Evolutionary conservation across 805 yeast genomes (phyloP).

Genomic region (Kodamaea nitidulidarum): DNA sequence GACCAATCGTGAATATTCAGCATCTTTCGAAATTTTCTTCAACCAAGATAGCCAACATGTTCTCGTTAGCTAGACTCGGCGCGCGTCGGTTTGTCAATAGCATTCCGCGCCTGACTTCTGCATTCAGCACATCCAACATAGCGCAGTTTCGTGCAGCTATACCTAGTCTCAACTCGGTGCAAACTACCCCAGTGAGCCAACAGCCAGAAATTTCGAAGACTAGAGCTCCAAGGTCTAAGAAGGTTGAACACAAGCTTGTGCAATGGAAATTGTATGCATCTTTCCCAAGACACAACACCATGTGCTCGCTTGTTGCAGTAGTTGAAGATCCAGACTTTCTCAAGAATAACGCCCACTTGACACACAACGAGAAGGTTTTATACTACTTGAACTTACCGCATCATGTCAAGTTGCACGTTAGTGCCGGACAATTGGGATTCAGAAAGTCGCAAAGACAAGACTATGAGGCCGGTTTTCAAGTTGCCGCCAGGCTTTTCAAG

Average conservation of each 20-base stretch:
- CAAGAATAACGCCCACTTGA: slow-evolving; percentile 49
- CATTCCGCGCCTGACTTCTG: neutral
- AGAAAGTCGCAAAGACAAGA: slow-evolving; percentile 86
- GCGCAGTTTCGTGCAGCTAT: slow-evolving; percentile 1
- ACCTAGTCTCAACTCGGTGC: slow-evolving; percentile 1
- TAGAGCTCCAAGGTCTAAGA: slow-evolving; percentile 1
- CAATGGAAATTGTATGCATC: slow-evolving; percentile 72
- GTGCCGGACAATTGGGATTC: slow-evolving; percentile 87
- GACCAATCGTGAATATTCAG: neutral
- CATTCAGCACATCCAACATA: slow-evolving; percentile 1
- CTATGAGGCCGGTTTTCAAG: slow-evolving; percentile 89
- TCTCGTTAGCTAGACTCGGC: slow-evolving; percentile 2
- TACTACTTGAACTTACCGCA: slow-evolving; percentile 79
- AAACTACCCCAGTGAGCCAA: neutral
- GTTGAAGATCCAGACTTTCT: slow-evolving; percentile 60
- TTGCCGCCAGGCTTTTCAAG: slow-evolving; percentile 68
- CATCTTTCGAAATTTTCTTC: neutral
- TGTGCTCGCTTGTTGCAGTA: slow-evolving; percentile 68
- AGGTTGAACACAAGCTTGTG: slow-evolving; percentile 35
- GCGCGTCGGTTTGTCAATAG: slow-evolving; percentile 1
- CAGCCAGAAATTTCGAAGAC: neutral
- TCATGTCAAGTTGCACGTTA: slow-evolving; percentile 59
- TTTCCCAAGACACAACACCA: slow-evolving; percentile 81
- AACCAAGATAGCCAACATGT: neutral
- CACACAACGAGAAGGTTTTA: slow-evolving; percentile 67